Evolutionary conservation across 345 rosid genomes (phyloP), one percentile per base, ranked within the genome.

Genomic region (Erodium maritimum): DNA sequence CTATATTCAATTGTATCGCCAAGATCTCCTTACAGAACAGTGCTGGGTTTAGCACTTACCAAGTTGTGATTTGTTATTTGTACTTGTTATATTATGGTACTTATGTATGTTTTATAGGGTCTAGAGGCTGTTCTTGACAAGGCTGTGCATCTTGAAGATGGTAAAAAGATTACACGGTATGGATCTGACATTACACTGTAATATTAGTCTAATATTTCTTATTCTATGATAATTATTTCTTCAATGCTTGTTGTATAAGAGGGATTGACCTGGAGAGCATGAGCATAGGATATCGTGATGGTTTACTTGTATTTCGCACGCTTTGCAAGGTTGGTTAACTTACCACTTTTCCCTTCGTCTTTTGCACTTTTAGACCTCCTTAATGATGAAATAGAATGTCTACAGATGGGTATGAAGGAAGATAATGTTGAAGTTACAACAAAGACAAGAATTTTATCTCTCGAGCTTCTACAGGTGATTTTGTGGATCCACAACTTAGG

Each of bases 381-480:
- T 56, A 57, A 23, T 61, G 56, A 60, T 19, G 65, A 22, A 50
- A 65, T 65, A 55, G 52, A 62, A 60, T 55, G 2, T 58, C 23
- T 69, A 70, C 82, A 93, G 99, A 93, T 89, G 96, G 90, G 96
- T 65, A 93, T 89, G 99, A 93, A 89, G 77, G 99, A 93, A 80
- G 99, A 89, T 69, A 82, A 57, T 68, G 97, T 87, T 80, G 99
- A 89, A 73, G 86, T 93, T 69, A 89, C 99, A 21, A 81, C 73
- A 61, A 93, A 85, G 82, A 89, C 95, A 50, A 84, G 96, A 58
- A 83, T 93, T 65, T 67, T 93, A 74, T 93, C 97, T 69, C 90
- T 93, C 62, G 99, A 93, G 73, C 99, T 93, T 75, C 88, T 93
- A 61, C 99, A 93, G 97, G 99, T 93, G 62, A 52, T 58, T 60